A percentile compares a stretch with the other conserved stretches of the same genome.
These are phyloP conservation scores for Paramecium primaurelia DNA, from an alignment of 73 alveolate genomes.

Conservation along the genomic window DNA sequence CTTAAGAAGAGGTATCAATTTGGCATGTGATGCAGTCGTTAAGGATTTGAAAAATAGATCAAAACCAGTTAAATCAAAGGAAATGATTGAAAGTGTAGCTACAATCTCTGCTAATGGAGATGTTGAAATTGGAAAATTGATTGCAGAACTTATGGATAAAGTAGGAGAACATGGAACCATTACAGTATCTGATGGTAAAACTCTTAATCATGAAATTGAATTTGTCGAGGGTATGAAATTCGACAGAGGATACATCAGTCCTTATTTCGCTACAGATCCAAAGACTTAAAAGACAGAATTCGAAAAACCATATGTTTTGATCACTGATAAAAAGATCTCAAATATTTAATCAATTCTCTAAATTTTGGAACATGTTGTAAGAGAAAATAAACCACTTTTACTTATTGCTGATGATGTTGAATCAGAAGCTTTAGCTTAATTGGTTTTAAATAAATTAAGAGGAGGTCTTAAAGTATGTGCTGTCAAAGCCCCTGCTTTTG, in stretches of 20 bases:
- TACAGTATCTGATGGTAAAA: constrained; percentile 86
- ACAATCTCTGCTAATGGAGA: constrained; percentile 98
- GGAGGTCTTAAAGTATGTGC: constrained; percentile 98
- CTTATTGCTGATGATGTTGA: constrained; percentile 98
- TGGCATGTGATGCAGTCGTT: constrained; percentile 90
- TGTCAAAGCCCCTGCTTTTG: constrained; percentile 98
- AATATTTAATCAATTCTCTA: constrained; percentile 89
- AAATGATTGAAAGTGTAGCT: constrained; percentile 83
- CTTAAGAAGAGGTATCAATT: constrained; percentile 94
- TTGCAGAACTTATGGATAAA: constrained; percentile 92
- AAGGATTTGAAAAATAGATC: constrained; percentile 78
- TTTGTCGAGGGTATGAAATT: constrained; percentile 97
- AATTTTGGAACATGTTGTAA: constrained; percentile 85
- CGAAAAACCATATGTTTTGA: constrained; percentile 92
- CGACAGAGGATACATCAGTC: constrained; percentile 98
- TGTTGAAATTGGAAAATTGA: constrained; percentile 88
- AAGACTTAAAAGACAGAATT: constrained; percentile 87
- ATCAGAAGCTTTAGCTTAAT: constrained; percentile 93
- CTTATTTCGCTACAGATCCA: constrained; percentile 96
- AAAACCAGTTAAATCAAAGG: constrained; percentile 73
- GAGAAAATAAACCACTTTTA: constrained; percentile 83
- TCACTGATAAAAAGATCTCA: constrained; percentile 94
- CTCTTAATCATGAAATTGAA: constrained; percentile 96
- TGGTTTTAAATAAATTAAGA: constrained; percentile 93
- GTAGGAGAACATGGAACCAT: constrained; percentile 98